Conservation (phyloP, 805 yeast genomes). For the Nakazawaea populi region DNA sequence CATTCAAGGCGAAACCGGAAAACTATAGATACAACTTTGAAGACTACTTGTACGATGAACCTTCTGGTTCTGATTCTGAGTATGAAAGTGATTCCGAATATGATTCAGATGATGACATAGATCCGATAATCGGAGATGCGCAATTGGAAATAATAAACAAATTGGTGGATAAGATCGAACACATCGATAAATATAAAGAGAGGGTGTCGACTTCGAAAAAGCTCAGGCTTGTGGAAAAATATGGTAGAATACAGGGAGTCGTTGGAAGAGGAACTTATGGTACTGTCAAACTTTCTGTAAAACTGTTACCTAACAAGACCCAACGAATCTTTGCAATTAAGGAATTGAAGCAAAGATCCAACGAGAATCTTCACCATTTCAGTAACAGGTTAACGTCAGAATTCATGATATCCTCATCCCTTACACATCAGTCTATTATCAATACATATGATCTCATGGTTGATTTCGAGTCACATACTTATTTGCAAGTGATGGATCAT, state of each 20-base stretch:
- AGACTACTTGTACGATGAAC: constrained; percentile 24
- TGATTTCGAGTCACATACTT: constrained; percentile 60
- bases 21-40: constrained; percentile 33
- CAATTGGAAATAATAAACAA: constrained; percentile 43
- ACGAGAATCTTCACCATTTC: constrained; percentile 52
- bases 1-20: constrained; percentile 28
- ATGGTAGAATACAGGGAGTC: constrained; percentile 46
- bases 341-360: constrained; percentile 58
- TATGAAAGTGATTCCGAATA: constrained; percentile 25
- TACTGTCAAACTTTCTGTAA: constrained; percentile 36
- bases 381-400: constrained; percentile 80
- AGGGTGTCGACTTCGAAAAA: constrained; percentile 19
- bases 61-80: constrained; percentile 7
- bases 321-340: constrained; percentile 62
- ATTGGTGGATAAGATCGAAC: constrained; percentile 40
- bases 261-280: constrained; percentile 44
- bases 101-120: constrained; percentile 32
- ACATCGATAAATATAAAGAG: constrained; percentile 29
- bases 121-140: constrained; percentile 44
- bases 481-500: constrained; percentile 92
- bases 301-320: constrained; percentile 32
- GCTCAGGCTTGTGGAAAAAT: constrained; percentile 34
- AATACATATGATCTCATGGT: constrained; percentile 77
- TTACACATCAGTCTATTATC: constrained; percentile 71
- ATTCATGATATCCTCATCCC: constrained; percentile 77